Evolutionary conservation across 2,329 filamentous ascomycete genomes (phyloP).

Genomic region (Talaromyces funiculosus): DNA sequence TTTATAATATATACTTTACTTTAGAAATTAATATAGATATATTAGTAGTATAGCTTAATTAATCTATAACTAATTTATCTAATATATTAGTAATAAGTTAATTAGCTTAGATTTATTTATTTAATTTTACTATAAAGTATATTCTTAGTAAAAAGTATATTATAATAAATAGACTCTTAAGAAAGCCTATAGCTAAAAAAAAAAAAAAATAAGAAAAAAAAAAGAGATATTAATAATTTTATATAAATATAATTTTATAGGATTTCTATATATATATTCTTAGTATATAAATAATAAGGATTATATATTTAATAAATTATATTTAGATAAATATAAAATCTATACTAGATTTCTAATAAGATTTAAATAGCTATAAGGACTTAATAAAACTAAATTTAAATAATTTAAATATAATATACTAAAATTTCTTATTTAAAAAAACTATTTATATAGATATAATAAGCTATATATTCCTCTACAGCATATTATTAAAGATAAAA

Average conservation of each 20-base stretch:
- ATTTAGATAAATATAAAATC: background rate
- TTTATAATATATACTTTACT: background rate
- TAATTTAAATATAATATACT: too few relatives aligned
- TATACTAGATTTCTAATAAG: background rate
- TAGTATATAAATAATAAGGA: background rate
- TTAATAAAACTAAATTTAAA: too few relatives aligned
- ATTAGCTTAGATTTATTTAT: background rate
- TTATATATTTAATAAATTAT: background rate
- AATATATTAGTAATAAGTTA: background rate
- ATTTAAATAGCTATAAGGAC: too few relatives aligned
- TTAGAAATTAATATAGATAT: background rate
- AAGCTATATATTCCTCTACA: too few relatives aligned
- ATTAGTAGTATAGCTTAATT: background rate
- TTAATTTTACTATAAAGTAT: background rate
- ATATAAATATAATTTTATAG: background rate
- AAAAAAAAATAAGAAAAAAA: background rate
- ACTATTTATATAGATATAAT: too few relatives aligned
- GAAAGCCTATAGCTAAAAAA: background rate
- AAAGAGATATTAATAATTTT: background rate
- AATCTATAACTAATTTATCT: background rate
- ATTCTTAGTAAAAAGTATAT: background rate
- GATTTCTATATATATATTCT: background rate
- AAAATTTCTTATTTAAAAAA: too few relatives aligned
- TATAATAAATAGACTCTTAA: background rate
- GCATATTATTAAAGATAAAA: too few relatives aligned